Conservation (phyloP, 371 early-diverging fungal species). For the Globomyces sp. region DNA sequence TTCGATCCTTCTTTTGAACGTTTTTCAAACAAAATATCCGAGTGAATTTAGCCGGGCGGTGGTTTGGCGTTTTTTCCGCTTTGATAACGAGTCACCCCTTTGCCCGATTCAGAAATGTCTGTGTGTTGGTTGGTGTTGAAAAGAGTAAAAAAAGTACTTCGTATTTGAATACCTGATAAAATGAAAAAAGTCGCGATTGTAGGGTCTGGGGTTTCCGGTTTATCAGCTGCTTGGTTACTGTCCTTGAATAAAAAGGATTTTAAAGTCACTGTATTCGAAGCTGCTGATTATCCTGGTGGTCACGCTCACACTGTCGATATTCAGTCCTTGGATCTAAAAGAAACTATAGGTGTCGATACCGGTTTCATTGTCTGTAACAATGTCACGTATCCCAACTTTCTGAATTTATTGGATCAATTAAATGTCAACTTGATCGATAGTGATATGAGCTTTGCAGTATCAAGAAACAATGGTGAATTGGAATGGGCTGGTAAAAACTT, state of each 20-base stretch:
- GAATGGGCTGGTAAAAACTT: conserved; percentile 62
- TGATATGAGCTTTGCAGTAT: conserved; percentile 60
- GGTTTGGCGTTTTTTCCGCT: too few relatives aligned
- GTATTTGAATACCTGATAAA: too few relatives aligned
- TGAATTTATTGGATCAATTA: conserved; percentile 44
- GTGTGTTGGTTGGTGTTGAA: too few relatives aligned
- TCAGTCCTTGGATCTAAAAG: conserved; percentile 25
- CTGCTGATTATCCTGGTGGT: conserved; percentile 52
- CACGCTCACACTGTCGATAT: conserved; percentile 63
- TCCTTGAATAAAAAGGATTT: conserved; percentile 33
- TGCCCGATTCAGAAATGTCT: too few relatives aligned
- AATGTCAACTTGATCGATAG: conserved; percentile 40
- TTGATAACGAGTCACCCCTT: too few relatives aligned
- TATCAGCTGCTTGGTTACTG: conserved; percentile 56
- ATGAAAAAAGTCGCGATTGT: conserved; percentile 14
- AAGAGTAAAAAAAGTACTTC: too few relatives aligned
- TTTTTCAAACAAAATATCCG: too few relatives aligned
- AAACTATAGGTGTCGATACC: conserved; percentile 57
- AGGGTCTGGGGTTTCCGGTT: conserved; percentile 49
- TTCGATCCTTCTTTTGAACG: background rate
- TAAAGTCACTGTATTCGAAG: conserved; percentile 55
- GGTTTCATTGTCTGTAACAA: conserved; percentile 67
- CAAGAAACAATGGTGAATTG: conserved; percentile 56
- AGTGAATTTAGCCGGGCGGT: too few relatives aligned
- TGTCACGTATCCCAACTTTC: conserved; percentile 55